Percentiles rank a stretch among this genome's conserved stretches.
These are phyloP conservation scores for Phellopilus nigrolimitatus DNA, from an alignment of 1,284 basidiomycete genomes.

Conservation along the genomic window DNA sequence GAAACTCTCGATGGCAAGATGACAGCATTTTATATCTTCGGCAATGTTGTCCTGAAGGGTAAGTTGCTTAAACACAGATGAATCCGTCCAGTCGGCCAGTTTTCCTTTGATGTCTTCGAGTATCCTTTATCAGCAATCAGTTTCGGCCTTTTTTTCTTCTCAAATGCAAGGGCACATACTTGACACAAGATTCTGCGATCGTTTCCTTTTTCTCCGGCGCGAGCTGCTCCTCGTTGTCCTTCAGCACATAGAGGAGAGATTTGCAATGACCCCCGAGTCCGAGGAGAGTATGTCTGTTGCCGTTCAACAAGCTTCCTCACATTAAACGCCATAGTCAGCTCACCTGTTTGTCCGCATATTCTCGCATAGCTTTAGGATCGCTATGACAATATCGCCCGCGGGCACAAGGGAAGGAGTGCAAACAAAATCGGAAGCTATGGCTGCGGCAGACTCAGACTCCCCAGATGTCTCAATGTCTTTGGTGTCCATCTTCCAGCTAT, in stretches of 20 bases:
- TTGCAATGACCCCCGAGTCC: constrained; percentile 43
- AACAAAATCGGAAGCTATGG: constrained; percentile 41
- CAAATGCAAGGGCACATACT: too few relatives aligned
- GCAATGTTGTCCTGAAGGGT: constrained; percentile 40
- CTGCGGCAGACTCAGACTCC: constrained; percentile 36
- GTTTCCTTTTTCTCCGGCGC: constrained; percentile 26
- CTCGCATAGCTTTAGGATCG: constrained; percentile 40
- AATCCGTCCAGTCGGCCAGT: constrained; percentile 39
- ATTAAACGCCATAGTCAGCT: constrained; percentile 8
- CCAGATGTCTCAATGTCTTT: too few relatives aligned
- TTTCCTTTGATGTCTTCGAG: constrained; percentile 33
- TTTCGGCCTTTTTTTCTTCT: too few relatives aligned
- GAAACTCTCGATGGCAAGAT: constrained; percentile 38
- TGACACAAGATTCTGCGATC: constrained; percentile 26
- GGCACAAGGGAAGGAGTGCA: constrained; percentile 45
- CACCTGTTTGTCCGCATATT: constrained; percentile 45
- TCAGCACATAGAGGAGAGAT: constrained; percentile 31
- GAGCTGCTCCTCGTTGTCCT: constrained; percentile 26
- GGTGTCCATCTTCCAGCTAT: too few relatives aligned
- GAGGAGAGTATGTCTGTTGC: constrained; percentile 30
- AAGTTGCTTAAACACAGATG: constrained; percentile 36
- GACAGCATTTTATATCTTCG: constrained; percentile 38
- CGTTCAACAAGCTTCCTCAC: constrained; percentile 24
- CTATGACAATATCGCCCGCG: constrained; percentile 36
- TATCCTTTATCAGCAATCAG: too few relatives aligned